phyloP scores from a whole-genome alignment of 2,329 filamentous ascomycete species.

The Xylariaceae sp. region DNA sequence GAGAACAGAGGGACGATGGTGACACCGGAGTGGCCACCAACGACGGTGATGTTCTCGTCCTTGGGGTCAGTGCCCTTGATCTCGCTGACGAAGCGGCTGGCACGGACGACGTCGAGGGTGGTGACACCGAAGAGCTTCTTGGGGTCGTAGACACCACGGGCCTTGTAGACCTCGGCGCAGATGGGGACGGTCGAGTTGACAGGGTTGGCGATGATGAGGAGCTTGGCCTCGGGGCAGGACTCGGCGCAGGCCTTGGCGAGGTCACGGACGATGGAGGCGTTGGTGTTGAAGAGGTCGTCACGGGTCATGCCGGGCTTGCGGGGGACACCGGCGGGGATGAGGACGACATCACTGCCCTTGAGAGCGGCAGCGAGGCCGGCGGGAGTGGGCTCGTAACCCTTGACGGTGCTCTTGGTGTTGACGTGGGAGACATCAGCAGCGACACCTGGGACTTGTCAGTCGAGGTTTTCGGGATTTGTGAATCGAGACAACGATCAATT shows the following conservation, averaged over 20 bases:
- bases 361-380: slow-evolving; percentile 72
- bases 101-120: slow-evolving; percentile 97
- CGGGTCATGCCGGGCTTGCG: slow-evolving; percentile 99
- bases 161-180: slow-evolving; percentile 94
- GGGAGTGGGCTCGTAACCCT: slow-evolving; percentile 75
- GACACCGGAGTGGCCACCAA: slow-evolving; percentile 95
- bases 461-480: not conserved
- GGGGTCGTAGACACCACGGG: slow-evolving; percentile 93
- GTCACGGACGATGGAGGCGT: slow-evolving; percentile 98
- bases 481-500: too few relatives aligned
- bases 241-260: slow-evolving; percentile 92
- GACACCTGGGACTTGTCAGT: slow-evolving; percentile 59
- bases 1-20: slow-evolving; percentile 98
- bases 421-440: slow-evolving; percentile 97
- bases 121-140: slow-evolving; percentile 99
- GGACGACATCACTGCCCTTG: slow-evolving; percentile 84
- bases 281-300: slow-evolving; percentile 99
- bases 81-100: slow-evolving; percentile 95
- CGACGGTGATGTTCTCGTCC: slow-evolving; percentile 89
- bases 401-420: slow-evolving; percentile 96
- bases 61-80: slow-evolving; percentile 85
- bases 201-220: slow-evolving; percentile 97
- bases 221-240: slow-evolving; percentile 82
- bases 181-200: slow-evolving; percentile 99
- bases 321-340: slow-evolving; percentile 97